Base-by-base conservation (phyloP, 805 yeast genomes). In the Yamadazyma insecticola region DNA sequence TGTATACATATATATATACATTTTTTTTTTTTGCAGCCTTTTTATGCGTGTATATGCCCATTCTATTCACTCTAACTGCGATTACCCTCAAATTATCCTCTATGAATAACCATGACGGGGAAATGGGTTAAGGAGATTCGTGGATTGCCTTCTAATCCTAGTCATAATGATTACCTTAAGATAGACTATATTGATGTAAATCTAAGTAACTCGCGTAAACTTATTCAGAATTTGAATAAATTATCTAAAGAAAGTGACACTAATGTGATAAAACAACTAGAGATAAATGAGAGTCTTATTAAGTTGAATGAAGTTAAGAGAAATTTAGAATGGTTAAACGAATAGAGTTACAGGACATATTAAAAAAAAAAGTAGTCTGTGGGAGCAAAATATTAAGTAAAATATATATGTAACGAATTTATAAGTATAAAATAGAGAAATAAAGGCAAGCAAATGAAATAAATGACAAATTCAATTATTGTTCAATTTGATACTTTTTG, bases 101-200 rank as follows among this genome's bases (percentile, higher is more conserved):
- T n/a, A n/a, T n/a, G n/a, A n/a, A n/a, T n/a, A 19, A 9, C 11
- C 22, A 11, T 6, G 25, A 22, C 14, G 11, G 16, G 31, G 13
- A 36, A 33, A 25, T 41, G 45, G 45, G 35, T 36, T 10, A 39
- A 36, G 18, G 40, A 41, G 4, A 24, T 41, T 8, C 14, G 45
- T 13, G 45, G 43, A 9, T 28, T 41, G 6, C 40, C 45, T 7
- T 38, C 43, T 7, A 30, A 28, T 20, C 43, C 45, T 14, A 20
- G 29, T 4, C 36, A 33, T 13, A 50, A 56, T 14, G 65, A 59
- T 32, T 42, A 49, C 23, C 44, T 59, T 27, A 56, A 55, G 25
- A 39, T 51, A 2, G 65, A 58, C 19, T 59, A 58, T 32, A 50
- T 59, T 13, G 62, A 58, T 16, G 55, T 53, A 28, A 59, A 59